Base-by-base conservation (phyloP, 2,329 filamentous ascomycete genomes). In the Calonectria montana region DNA sequence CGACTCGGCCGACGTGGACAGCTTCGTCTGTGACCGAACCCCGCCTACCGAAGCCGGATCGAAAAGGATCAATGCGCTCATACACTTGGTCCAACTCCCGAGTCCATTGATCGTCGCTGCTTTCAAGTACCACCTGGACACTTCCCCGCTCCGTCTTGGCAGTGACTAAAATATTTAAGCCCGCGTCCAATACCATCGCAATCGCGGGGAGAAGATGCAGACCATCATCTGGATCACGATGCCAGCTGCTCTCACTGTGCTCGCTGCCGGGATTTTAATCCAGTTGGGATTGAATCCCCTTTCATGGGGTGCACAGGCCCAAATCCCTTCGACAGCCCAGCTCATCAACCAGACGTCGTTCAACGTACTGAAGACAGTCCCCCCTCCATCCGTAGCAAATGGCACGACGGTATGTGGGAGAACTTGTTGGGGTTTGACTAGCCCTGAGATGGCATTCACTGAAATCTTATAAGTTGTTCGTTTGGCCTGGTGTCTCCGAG, bases 281-380 rank as follows among this genome's bases (percentile, higher is more conserved):
- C 70, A 74, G 23, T 61, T 69, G 41, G 65, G 72, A 29, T 39
- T 73, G 48, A 62, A 55, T 25, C 47, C 61, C 61, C 23, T 43
- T 5, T 55, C 66, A 15, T 74, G 55, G 55, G 76, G 74, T 27
- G 74, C 57, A 1, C 29, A 67, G 92, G 93, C 72, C 9, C 64
- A 77, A 74, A 18, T 78, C 9, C 77, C 77, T 35, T 62, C 50
- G 0, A 70, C 67, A 1, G 77, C 76, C 3, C 77, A 79, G 48
- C 37, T 78, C 43, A 77, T 79, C 13, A 61, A 79, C 23, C 77
- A 79, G 41, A 79, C 41, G 55, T 70, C 67, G 21, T 79, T 79
- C 45, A 77, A 72, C 41, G 77, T 75, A 25, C 8, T 79, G 31
- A 27, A 59, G 10, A 55, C 67, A 4, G 75, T 79, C 2, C 48